Evolutionary conservation across 768 basidiomycete species (phyloP), one percentile per base, ranked within the genome.

Genomic region (Russula ochroleuca): DNA sequence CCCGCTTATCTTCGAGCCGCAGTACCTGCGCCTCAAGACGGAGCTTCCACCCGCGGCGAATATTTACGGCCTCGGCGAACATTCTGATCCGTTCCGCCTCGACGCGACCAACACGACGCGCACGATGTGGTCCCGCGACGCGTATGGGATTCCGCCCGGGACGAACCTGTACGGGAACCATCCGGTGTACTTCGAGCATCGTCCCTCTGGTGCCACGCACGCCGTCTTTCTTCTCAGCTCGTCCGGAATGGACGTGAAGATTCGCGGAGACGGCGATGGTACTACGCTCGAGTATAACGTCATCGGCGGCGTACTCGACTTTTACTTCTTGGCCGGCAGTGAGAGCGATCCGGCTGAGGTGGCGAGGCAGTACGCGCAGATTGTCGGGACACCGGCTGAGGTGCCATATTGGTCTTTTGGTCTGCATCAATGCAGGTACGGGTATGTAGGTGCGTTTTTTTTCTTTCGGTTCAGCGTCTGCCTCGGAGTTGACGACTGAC

Each of bases 61-160:
- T 72, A 81, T 91, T 59, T 90, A 89, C 70, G 90, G 90, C 2
- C 78, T 91, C 11, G 89, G 90, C n/a, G 87, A 88, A 67, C 85
- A 87, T 71, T 83, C 84, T 5, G 80, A 87, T 63, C 69, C 81
- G 0, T 88, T 89, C 80, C 83, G 80, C 19, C 81, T 89, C 31
- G 73, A 77, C 28, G 72, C 73, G 7, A 64, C 70, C 59, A 78
- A 78, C 69, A 74, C 71, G 59, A 78, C 76, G 25, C 76, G 78
- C n/a, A 80, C 79, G 25, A 51, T 88, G 13, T 89, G 87, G 87
- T 82, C 82, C 28, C 81, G 87, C 58, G 87, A 89, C 69, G 80
- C 86, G 8, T 83, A 75, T 64, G 83, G 85, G 33, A 76, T 87
- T 14, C 82, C 85, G 0, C 70, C 67, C 1, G 81, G 81, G 8